Evolutionary conservation across 257 asterid species (phyloP), one percentile per base, ranked within the genome.

Genomic region (Nicotiana obtusifolia): DNA sequence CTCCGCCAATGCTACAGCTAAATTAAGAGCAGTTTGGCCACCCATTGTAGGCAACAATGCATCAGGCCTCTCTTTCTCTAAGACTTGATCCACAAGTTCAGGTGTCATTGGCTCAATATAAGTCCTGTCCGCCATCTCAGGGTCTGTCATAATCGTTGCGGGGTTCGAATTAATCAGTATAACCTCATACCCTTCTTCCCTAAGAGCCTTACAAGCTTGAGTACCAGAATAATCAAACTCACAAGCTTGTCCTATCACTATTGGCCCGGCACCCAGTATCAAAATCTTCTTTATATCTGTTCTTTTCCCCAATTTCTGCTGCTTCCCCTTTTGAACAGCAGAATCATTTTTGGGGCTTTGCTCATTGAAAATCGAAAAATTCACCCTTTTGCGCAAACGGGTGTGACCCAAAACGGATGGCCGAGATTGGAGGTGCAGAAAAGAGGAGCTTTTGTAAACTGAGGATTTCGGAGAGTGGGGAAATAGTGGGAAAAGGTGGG

Each of bases 51-150:
- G 98, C 90, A 96, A 81, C 82, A 96, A 64, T 16, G 99, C 99
- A 82, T 94, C 94, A 8, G 98, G 99, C 35, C 98, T 88, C 93
- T 96, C 99, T 89, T 93, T 96, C 84, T 90, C 94, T 13, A 96
- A 90, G 64, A 96, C 98, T 67, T 93, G 99, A 86, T 96, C 99
- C 20, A 96, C 97, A n/a, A 96, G 83, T 71, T 96, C 98, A 0
- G 98, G 98, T 1, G 99, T 96, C 98, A 96, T 93, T 11, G 98
- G 99, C 90, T 96, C 98, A 24, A 96, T 96, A 65, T 96, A 96
- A 41, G 99, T 96, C 92, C 98, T 88, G 83, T 96, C 86, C 4
- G 99, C 99, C 90, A 86, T 77, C 0, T 93, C 97, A 0, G 99
- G 98, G 76, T 96, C 99, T 10, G 98, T 96, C 99, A 96, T 94